phyloP scores from a whole-genome alignment of 1,284 basidiomycete species.

The Papiliotrema laurentii region DNA sequence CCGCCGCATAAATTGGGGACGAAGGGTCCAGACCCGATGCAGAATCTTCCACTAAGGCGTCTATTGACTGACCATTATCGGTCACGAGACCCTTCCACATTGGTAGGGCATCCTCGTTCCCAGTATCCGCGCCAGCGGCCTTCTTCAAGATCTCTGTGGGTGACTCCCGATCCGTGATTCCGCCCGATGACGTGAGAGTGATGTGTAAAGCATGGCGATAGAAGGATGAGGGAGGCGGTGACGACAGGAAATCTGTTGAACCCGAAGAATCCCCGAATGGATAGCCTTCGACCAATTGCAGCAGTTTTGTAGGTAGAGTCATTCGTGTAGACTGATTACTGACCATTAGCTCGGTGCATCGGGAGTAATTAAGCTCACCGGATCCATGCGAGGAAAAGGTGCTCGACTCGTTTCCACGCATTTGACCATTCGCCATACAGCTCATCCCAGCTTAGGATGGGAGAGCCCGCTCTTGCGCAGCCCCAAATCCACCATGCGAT shows the following conservation, averaged over 20 bases:
- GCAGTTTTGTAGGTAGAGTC: conserved; percentile 29
- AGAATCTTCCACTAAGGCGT: no score
- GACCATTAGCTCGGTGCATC: neutral
- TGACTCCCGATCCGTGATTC: no score
- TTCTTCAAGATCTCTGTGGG: no score
- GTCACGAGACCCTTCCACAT: no score
- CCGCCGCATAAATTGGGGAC: no score
- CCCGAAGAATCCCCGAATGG: conserved; percentile 30
- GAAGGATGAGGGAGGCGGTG: conserved; percentile 29
- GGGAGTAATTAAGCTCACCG: conserved; percentile 17
- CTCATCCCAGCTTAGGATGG: conserved; percentile 16
- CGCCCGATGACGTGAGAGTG: conserved; percentile 1
- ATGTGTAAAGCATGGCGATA: conserved; percentile 29
- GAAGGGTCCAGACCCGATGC: no score
- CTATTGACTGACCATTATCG: no score
- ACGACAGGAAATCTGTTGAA: conserved; percentile 23
- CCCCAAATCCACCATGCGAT: conserved; percentile 39
- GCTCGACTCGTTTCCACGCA: conserved; percentile 31
- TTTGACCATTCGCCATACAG: conserved; percentile 33
- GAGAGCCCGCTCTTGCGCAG: conserved; percentile 2
- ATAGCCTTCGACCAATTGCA: conserved; percentile 32
- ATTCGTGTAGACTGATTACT: conserved; percentile 32
- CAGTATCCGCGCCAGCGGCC: no score
- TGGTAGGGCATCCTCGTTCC: no score
- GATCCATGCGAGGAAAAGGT: conserved; percentile 40